A percentile compares a stretch with the other conserved stretches of the same genome.
Conservation (phyloP, 805 yeast species). For the Kodamaea fukazawae region DNA sequence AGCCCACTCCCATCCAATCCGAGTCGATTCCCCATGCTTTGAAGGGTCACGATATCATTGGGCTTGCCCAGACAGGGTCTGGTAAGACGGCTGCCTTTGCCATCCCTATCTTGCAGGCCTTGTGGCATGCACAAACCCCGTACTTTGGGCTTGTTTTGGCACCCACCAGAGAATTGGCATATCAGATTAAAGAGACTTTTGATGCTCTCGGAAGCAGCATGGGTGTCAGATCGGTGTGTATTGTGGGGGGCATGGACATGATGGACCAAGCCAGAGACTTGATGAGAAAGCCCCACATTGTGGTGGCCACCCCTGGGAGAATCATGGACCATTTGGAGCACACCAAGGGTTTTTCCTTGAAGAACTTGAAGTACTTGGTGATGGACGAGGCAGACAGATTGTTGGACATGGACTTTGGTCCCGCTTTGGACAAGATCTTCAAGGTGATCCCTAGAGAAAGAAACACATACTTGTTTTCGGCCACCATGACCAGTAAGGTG, state of each 20-base stretch:
- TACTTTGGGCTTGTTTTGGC: conserved; percentile 86
- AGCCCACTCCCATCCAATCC: conserved; percentile 92
- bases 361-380: conserved; percentile 75
- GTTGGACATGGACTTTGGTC: conserved; percentile 95
- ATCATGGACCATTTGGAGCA: conserved; percentile 90
- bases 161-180: conserved; percentile 83
- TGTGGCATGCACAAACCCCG: conserved; percentile 87
- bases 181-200: conserved; percentile 89
- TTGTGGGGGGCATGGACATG: conserved; percentile 98
- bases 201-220: conserved; percentile 88
- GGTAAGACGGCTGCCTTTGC: conserved; percentile 99
- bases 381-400: conserved; percentile 98
- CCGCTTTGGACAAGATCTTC: conserved; percentile 83
- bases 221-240: conserved; percentile 87
- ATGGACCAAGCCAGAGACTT: conserved; percentile 95
- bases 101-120: conserved; percentile 84
- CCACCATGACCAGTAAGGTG: conserved; percentile 95
- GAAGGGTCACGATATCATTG: conserved; percentile 88
- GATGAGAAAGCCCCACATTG: conserved; percentile 89
- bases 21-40: conserved; percentile 90
- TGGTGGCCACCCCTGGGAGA: conserved; percentile 95
- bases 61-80: conserved; percentile 96
- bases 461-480: conserved; percentile 85
- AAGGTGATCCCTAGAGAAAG: conserved; percentile 80
- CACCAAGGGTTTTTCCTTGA: conserved; percentile 83